Base-by-base conservation (phyloP, 2,329 filamentous ascomycete species). In the Amauroascus verrucosus region DNA sequence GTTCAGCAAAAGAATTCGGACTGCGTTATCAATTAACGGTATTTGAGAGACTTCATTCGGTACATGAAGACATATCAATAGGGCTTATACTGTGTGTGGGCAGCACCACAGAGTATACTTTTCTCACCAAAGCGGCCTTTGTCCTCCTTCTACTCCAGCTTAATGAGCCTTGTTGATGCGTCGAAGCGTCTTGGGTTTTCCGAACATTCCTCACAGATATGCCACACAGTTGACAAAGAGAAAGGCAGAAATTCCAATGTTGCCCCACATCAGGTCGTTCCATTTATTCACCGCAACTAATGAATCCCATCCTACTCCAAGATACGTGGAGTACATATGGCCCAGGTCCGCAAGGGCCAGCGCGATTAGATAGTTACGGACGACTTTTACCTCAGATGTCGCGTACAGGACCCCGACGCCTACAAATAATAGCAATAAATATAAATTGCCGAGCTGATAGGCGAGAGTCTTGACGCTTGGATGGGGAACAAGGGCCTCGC, bases 231-330 rank as follows among this genome's bases (percentile, higher is more conserved):
- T 77, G 24, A 77, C 51, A 52, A 81, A 80, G 28, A 86, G 68
- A 51, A 80, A 78, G 0, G 67, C 77, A 24, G 84, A 87, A 48
- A 77, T 75, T 6, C 77, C 82, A 57, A 89, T 74, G 61, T 88
- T 88, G 2, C 85, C 85, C 80, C 81, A 86, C n/a, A 82, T 78
- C 72, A 84, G 77, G 32, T 77, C 71, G 64, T 86, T 88, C 85
- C 85, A 88, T 20, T 66, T 69, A 3, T 62, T 67, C 9, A 84
- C 67, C 59, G 80, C 75, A 43, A 78, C 57, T 45, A 79, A 74
- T 32, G 69, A 70, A 8, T 78, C 73, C 63, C 72, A 72, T 7
- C 82, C 84, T 57, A 88, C 72, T 6, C 74, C 76, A 61, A 72
- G 69, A 55, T 78, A 80, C 14, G 79, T 84, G 56, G 83, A 74